Conservation (phyloP, 768 basidiomycete species). For the Gyrodon lividus region DNA sequence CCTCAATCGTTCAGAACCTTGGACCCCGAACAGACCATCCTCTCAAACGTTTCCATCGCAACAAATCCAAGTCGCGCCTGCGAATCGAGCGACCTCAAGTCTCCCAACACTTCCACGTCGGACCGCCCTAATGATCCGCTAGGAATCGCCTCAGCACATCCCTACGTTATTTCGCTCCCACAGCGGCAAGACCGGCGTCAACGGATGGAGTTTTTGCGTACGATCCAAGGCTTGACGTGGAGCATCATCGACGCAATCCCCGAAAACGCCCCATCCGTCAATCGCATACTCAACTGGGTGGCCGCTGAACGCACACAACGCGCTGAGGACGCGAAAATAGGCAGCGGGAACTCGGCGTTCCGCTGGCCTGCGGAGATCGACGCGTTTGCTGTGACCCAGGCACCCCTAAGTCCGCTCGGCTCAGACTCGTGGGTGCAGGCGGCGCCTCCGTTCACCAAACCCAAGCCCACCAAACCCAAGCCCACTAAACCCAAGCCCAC, state of each 20-base stretch:
- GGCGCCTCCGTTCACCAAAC: not conserved
- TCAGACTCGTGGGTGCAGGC: constrained; percentile 21
- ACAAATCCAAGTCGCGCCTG: not conserved
- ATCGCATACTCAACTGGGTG: constrained; percentile 45
- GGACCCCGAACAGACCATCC: not conserved
- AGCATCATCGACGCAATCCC: constrained; percentile 51
- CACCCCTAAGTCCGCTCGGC: constrained; percentile 13
- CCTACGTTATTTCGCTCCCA: constrained; percentile 63
- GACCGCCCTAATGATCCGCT: constrained; percentile 21
- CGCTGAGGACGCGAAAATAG: not conserved
- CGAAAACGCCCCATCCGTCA: constrained; percentile 38
- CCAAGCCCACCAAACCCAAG: not conserved
- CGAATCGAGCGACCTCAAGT: not conserved
- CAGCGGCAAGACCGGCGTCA: constrained; percentile 51
- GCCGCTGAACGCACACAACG: constrained; percentile 27
- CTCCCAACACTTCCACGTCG: not conserved
- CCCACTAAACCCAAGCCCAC: not conserved
- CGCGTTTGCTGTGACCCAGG: constrained; percentile 16
- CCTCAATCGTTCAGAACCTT: constrained; percentile 13
- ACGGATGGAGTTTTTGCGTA: constrained; percentile 57
- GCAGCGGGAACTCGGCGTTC: constrained; percentile 19
- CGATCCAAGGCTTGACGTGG: constrained; percentile 49
- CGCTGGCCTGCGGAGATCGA: constrained; percentile 42
- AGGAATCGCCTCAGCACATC: constrained; percentile 37
- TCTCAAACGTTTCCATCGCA: not conserved